phyloP scores from a whole-genome alignment of 192 early-diverging fungal species.

The Paraglomus brasilianum region DNA sequence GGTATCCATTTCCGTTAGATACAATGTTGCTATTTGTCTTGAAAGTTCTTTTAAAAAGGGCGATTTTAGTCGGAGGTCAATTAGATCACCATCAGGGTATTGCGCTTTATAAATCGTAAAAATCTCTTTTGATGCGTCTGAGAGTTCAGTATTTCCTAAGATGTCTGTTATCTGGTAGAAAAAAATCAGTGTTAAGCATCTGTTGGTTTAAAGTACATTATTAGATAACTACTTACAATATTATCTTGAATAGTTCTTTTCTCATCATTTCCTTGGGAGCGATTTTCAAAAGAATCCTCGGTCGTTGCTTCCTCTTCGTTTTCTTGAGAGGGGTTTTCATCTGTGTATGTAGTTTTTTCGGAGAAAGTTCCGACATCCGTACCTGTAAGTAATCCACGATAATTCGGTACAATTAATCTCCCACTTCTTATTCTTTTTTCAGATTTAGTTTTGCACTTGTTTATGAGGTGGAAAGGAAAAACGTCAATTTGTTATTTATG shows the following conservation, averaged over 20 bases:
- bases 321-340: conserved; percentile 18
- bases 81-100: conserved; percentile 24
- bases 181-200: conserved; percentile 5
- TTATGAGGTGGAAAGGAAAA: not conserved
- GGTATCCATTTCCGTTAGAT: conserved; percentile 27
- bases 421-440: conserved; percentile 19
- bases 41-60: conserved; percentile 32
- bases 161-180: not conserved
- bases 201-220: conserved; percentile 9
- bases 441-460: conserved; percentile 14
- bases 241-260: conserved; percentile 1
- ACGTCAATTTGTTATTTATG: conserved; percentile 18
- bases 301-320: conserved; percentile 12
- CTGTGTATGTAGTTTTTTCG: conserved; percentile 6
- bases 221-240: conserved; percentile 24
- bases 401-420: conserved; percentile 2
- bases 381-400: conserved; percentile 7
- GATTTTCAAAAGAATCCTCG: conserved; percentile 11
- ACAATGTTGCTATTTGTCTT: conserved; percentile 28
- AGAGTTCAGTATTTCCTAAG: not conserved
- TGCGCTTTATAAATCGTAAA: conserved; percentile 22
- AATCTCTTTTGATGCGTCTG: conserved; percentile 28
- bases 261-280: conserved; percentile 1
- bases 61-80: conserved; percentile 28
- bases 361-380: not conserved